A percentile compares a stretch with the other conserved stretches of the same genome.
Evolutionary conservation across 179 eudicot genomes (phyloP).

Genomic region (Dionaea muscipula): DNA sequence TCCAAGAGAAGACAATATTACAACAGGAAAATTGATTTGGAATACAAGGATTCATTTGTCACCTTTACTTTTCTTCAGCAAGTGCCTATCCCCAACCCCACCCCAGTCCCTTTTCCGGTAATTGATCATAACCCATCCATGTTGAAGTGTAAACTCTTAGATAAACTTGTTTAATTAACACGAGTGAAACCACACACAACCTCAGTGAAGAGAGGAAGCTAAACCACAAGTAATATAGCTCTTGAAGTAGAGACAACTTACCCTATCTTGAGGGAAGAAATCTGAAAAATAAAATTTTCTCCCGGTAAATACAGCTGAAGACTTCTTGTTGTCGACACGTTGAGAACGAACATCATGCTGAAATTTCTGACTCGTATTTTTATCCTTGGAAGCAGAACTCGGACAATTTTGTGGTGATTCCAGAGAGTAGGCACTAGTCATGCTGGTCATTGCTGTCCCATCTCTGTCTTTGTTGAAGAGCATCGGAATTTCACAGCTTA

Average conservation of each 20-base stretch:
- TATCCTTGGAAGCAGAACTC: slow-evolving; percentile 16
- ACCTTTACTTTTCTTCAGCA: too few relatives aligned
- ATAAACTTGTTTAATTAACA: too few relatives aligned
- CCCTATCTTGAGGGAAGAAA: slow-evolving; percentile 65
- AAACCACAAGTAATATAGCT: background rate
- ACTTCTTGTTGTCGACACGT: slow-evolving; percentile 20
- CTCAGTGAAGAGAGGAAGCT: too few relatives aligned
- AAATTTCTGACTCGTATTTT: slow-evolving; percentile 30
- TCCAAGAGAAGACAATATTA: too few relatives aligned
- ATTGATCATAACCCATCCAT: too few relatives aligned
- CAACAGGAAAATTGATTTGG: too few relatives aligned
- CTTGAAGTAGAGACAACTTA: slow-evolving; percentile 18
- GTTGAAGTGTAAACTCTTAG: too few relatives aligned
- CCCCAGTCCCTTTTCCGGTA: too few relatives aligned
- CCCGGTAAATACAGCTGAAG: slow-evolving; percentile 42
- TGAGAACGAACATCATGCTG: slow-evolving; percentile 20
- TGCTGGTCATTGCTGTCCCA: slow-evolving; percentile 11
- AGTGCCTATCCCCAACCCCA: too few relatives aligned
- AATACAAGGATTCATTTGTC: too few relatives aligned
- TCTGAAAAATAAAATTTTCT: slow-evolving; percentile 49
- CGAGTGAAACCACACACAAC: too few relatives aligned
- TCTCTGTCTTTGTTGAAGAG: slow-evolving; percentile 22
- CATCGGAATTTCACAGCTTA: slow-evolving; percentile 20
- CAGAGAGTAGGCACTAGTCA: slow-evolving; percentile 17
- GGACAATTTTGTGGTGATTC: slow-evolving; percentile 19